Evolutionary conservation across 768 basidiomycete genomes (phyloP).

Genomic region (Gloeophyllum trabeum): DNA sequence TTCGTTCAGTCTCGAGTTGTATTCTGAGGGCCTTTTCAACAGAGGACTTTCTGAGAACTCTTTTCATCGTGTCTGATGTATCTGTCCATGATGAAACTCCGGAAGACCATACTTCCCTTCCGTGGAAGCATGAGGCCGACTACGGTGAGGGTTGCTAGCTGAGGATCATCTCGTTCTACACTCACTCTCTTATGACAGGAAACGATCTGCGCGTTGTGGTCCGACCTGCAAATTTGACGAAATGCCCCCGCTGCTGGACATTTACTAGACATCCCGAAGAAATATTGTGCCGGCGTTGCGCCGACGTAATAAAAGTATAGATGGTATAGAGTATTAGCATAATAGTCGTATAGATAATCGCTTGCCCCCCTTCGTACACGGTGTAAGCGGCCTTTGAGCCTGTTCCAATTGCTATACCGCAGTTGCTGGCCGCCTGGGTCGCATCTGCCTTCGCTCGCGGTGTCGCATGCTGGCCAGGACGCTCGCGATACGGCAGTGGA

Average conservation of each 20-base stretch:
- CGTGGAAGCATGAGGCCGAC: no score
- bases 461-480: background rate
- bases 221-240: conserved; percentile 46
- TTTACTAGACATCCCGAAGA: conserved; percentile 42
- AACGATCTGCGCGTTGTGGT: conserved; percentile 28
- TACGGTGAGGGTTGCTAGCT: no score
- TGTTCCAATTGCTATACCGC: no score
- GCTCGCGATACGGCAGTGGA: background rate
- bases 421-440: no score
- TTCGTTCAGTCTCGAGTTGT: background rate
- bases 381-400: no score
- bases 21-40: conserved; percentile 2
- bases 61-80: conserved; percentile 78
- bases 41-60: conserved; percentile 56
- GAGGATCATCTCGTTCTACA: no score
- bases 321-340: no score
- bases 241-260: conserved; percentile 93
- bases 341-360: no score
- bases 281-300: conserved; percentile 58
- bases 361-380: no score
- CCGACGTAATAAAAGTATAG: no score
- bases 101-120: conserved; percentile 26
- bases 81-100: conserved; percentile 38
- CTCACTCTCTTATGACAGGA: no score
- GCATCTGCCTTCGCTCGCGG: background rate